Conservation (phyloP, 768 basidiomycete genomes). For the Lactarius indigo region DNA sequence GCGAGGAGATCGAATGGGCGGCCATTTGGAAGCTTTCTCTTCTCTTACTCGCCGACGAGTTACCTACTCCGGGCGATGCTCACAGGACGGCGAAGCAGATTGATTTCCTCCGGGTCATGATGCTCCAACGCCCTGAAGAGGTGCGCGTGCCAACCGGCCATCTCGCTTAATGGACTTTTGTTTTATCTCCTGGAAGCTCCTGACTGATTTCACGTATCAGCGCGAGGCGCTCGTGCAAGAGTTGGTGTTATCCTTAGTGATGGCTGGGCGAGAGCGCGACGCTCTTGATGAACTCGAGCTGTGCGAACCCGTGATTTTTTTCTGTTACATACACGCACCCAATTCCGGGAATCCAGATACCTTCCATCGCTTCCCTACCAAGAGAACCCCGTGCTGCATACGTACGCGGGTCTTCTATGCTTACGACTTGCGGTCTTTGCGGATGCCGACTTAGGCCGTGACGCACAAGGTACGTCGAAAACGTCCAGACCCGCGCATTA, state of each 20-base stretch:
- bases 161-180: neutral
- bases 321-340: neutral
- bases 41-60: conserved; percentile 42
- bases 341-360: conserved; percentile 47
- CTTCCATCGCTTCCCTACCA: conserved; percentile 86
- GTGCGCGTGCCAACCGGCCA: conserved; percentile 39
- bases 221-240: conserved; percentile 74
- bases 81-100: conserved; percentile 37
- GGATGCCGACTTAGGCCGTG: neutral
- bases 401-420: conserved; percentile 76
- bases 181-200: neutral
- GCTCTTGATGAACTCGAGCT: conserved; percentile 86
- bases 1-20: conserved; percentile 76
- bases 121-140: conserved; percentile 64
- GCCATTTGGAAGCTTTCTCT: conserved; percentile 68
- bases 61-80: neutral
- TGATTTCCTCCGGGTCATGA: conserved; percentile 65
- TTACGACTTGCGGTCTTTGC: conserved; percentile 56
- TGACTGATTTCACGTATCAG: conserved; percentile 37
- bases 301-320: conserved; percentile 42
- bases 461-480: conserved; percentile 12
- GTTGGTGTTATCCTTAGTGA: conserved; percentile 63
- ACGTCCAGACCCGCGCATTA: neutral
- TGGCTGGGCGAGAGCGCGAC: conserved; percentile 52
- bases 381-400: conserved; percentile 73